Base-by-base conservation (phyloP, 495 filamentous ascomycete species). In the Penicillium chermesinum region DNA sequence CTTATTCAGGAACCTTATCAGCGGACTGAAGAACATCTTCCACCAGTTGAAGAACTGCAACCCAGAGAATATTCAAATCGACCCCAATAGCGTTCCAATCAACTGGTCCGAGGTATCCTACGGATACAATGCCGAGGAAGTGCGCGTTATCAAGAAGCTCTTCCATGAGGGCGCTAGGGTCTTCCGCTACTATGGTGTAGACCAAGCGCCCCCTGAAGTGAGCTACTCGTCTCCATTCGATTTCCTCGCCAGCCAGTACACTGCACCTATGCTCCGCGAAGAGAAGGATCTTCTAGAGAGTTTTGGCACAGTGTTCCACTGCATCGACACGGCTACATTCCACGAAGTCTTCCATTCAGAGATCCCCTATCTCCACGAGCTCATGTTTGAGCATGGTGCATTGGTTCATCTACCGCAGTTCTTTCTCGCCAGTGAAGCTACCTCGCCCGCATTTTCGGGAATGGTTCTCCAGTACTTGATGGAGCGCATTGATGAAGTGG, bases 301-400 rank as follows among this genome's bases (percentile, higher is more conserved):
- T 8, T 99, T 99, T 55, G 94, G 91, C 7, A 97, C 93, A 0
- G 89, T 97, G 12, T 99, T 99, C 60, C 93, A 99, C 59, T 93
- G 89, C 67, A 94, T 99, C 57, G 94, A 99, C 61, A 94, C 93
- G 3, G 94, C 94, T 1, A 96, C 91, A 2, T 99, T 99, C 59
- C 88, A 99, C 59, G 94, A 99, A 68, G 89, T 99, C 18, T 99
- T 99, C 65, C 88, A 95, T 54, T 87, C 89, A 9, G 91, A 97
- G 69, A 97, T 99, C 47, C 91, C 91, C 20, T 88, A 87, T 56
- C 81, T 99, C 8, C 96, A 97, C 62, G 86, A 95, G 39, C 94
- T 97, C 77, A 96, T 95, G 76, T 96, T 97, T 65, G 88, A 96
- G 52, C 91, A 99, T 67, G 88, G 89, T 4, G 86, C 90, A 19